Base-by-base conservation (phyloP, 1,284 basidiomycete genomes). In the Golubevia sp. region DNA sequence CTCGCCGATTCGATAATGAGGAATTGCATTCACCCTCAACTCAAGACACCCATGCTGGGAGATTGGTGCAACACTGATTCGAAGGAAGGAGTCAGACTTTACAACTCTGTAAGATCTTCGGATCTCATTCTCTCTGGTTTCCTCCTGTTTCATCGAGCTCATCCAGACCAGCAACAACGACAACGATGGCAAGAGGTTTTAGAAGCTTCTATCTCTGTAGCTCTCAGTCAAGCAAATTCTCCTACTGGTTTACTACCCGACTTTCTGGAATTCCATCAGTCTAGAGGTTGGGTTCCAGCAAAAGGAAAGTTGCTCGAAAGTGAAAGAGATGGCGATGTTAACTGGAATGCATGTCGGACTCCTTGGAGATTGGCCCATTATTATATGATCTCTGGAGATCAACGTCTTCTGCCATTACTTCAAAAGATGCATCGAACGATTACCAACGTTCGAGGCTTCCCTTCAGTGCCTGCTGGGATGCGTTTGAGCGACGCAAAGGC, bases 261-360 rank as follows among this genome's bases (percentile, higher is more conserved):
- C 55, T 79, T 79, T 53, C 52, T 77, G 20, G 54, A 58, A 18
- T 75, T 56, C 53, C 52, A 71, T 27, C 1, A 21, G 13, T 5
- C 2, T 5, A 23, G n/a, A 21, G 8, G 60, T 48, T 79, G 74
- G 75, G 52, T 56, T 1, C 67, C 68, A 0, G 62, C 71, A 0
- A 54, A 58, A 0, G 73, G 73, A 1, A 69, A 79, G 38, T 58
- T 74, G 25, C 56, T 79, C 13, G 77, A 79, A 49, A 61, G 64
- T 25, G 68, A 76, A 23, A 57, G 74, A 55, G 77, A 79, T 56
- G 77, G 77, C 2, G 58, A 66, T 0, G 64, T 77, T 53, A 70
- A 68, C 59, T 79, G 77, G 77, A 79, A 79, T 57, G 75, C 77
- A 0, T 79, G 77, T 48, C 66, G 77, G 5, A 79, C 77, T 3